These are phyloP conservation scores for Globisporangium mamillatum DNA, from an alignment of 352 stramenopile genomes.

Conservation along the genomic window DNA sequence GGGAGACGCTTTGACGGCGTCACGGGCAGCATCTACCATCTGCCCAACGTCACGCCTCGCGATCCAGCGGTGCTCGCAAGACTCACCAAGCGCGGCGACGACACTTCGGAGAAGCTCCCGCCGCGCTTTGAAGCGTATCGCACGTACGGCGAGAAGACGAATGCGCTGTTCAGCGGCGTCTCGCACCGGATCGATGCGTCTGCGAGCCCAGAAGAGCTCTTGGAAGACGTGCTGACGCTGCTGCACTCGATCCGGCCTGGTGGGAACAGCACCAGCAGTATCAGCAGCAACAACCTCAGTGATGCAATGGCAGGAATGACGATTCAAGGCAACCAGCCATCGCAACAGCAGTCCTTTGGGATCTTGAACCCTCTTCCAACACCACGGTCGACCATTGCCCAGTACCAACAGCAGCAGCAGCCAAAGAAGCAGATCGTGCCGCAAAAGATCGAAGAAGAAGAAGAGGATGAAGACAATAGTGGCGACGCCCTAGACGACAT, in stretches of 20 bases:
- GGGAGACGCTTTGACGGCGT: conserved; percentile 58
- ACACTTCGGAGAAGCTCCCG: conserved; percentile 47
- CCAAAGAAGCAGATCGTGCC: conserved; percentile 31
- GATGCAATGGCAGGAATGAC: conserved; percentile 1
- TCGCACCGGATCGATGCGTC: conserved; percentile 46
- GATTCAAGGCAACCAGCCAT: conserved; percentile 6
- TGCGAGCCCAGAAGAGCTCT: conserved; percentile 27
- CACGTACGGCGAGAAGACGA: conserved; percentile 54
- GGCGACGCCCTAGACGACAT: conserved; percentile 29
- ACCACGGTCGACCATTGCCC: not conserved
- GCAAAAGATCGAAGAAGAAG: conserved; percentile 50
- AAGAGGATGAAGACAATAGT: conserved; percentile 37
- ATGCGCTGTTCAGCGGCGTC: conserved; percentile 38
- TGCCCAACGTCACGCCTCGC: conserved; percentile 32
- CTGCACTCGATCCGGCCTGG: conserved; percentile 32
- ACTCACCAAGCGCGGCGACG: conserved; percentile 58
- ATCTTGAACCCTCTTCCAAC: not conserved
- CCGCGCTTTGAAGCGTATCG: conserved; percentile 67
- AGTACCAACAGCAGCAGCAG: conserved; percentile 2
- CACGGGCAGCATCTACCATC: conserved; percentile 65
- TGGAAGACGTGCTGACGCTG: conserved; percentile 40
- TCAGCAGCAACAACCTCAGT: conserved; percentile 10
- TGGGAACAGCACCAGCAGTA: not conserved
- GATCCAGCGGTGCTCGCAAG: conserved; percentile 43
- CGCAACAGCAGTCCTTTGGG: not conserved